Evolutionary conservation across 2,329 filamentous ascomycete genomes (phyloP).

Genomic region (Metarhizium brunneum): DNA sequence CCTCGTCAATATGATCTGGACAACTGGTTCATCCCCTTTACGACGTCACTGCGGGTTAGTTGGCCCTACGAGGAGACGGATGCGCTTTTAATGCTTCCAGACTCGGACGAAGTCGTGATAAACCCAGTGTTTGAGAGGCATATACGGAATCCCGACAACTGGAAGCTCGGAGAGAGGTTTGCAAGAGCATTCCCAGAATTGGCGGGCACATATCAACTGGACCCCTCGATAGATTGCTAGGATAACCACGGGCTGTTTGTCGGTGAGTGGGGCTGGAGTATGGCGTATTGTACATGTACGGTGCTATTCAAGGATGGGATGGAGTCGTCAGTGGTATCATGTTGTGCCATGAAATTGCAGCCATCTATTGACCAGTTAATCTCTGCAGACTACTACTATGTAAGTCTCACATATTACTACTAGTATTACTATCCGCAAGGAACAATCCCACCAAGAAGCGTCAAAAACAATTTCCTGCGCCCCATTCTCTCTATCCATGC

Average conservation of each 20-base stretch:
- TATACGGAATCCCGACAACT: slow-evolving; percentile 65
- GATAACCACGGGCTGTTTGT: neutral
- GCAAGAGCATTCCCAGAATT: slow-evolving; percentile 50
- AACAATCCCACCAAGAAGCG: too few species aligned
- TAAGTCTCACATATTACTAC: too few species aligned
- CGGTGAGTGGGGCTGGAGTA: too few species aligned
- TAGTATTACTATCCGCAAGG: too few species aligned
- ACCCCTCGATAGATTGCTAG: slow-evolving; percentile 1
- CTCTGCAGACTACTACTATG: too few species aligned
- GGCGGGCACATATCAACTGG: slow-evolving; percentile 20
- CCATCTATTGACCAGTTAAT: too few species aligned
- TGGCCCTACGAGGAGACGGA: slow-evolving; percentile 76
- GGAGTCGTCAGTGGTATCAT: too few species aligned
- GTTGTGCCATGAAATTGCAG: too few species aligned
- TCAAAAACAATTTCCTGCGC: too few species aligned
- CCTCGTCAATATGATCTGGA: slow-evolving; percentile 55
- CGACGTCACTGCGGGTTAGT: slow-evolving; percentile 64
- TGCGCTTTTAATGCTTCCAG: slow-evolving; percentile 51
- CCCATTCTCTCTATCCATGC: too few species aligned
- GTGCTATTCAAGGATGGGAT: too few species aligned
- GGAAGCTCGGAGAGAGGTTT: slow-evolving; percentile 68
- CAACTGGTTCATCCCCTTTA: slow-evolving; percentile 77
- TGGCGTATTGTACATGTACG: too few species aligned
- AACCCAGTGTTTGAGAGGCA: slow-evolving; percentile 84
- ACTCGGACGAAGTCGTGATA: slow-evolving; percentile 60